A percentile compares a stretch with the other conserved stretches of the same genome.
phyloP scores from a whole-genome alignment of 441 rosid species.

The Gossypium trilobum region DNA sequence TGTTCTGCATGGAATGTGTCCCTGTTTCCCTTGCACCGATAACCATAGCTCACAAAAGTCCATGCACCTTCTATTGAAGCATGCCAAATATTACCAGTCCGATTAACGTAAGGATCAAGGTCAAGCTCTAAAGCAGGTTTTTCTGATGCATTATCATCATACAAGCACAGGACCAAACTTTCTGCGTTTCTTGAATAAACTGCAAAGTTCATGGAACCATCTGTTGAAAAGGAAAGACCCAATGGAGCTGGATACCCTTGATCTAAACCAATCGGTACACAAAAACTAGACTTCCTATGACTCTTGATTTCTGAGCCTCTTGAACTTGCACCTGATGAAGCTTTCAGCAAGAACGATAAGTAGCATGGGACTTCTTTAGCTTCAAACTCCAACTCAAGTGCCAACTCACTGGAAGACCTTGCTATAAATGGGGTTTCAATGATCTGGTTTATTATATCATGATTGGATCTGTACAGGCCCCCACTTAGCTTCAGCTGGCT shows the following conservation, averaged over 20 bases:
- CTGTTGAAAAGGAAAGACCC: constrained; percentile 59
- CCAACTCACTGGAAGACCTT: constrained; percentile 33
- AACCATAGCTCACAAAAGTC: constrained; percentile 52
- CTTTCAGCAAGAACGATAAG: constrained; percentile 64
- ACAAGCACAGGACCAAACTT: constrained; percentile 58
- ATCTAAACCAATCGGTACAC: constrained; percentile 71
- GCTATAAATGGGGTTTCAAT: constrained; percentile 39
- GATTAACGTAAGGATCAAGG: constrained; percentile 76
- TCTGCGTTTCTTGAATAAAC: constrained; percentile 51
- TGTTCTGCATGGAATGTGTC: constrained; percentile 26
- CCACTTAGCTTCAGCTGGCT: constrained; percentile 42
- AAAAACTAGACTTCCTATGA: constrained; percentile 48
- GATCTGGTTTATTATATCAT: constrained; percentile 30
- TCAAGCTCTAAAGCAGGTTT: constrained; percentile 80
- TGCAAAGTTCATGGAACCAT: constrained; percentile 66
- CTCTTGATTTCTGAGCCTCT: constrained; percentile 41
- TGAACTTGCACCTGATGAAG: constrained; percentile 23
- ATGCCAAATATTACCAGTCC: constrained; percentile 84
- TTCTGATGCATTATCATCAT: constrained; percentile 37
- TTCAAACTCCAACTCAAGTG: constrained; percentile 61
- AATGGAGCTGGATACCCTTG: constrained; percentile 60
- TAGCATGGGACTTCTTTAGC: constrained; percentile 57
- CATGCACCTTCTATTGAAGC: constrained; percentile 45
- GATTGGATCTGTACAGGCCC: constrained; percentile 65
- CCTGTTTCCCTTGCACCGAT: constrained; percentile 42